Evolutionary conservation across 176 grass and related monocot genomes (phyloP).

Genomic region (Aegilops bicornis): DNA sequence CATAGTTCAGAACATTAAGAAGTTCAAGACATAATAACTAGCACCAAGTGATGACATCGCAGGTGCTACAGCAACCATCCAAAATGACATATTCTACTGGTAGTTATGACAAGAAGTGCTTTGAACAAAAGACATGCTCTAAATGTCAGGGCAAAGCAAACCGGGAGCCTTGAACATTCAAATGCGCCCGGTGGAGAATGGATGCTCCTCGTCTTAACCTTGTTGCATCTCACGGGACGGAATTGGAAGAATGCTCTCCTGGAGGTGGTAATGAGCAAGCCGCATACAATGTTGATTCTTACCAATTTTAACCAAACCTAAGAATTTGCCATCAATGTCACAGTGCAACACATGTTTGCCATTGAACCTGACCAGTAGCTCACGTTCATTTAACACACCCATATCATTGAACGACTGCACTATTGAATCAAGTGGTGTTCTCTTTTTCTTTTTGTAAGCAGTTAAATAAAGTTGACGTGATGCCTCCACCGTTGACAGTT

Average conservation of each 20-base stretch:
- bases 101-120: neutral
- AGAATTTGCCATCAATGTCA: neutral
- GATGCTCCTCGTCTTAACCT: neutral
- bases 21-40: neutral
- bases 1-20: no score
- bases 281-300: neutral
- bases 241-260: constrained; percentile 4
- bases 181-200: neutral
- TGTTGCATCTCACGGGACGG: neutral
- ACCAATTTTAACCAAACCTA: neutral
- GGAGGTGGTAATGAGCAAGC: neutral
- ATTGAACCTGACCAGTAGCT: neutral
- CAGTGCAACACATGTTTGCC: neutral
- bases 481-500: neutral
- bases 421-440: neutral
- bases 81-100: neutral
- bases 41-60: no score
- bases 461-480: neutral
- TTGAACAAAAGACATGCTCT: neutral
- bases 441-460: neutral
- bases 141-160: neutral
- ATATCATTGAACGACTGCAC: neutral
- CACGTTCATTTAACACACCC: neutral
- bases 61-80: neutral
- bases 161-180: neutral